Percentiles rank a stretch among this genome's conserved stretches.
Evolutionary conservation across 805 yeast genomes (phyloP).

Genomic region (Candida awuae): DNA sequence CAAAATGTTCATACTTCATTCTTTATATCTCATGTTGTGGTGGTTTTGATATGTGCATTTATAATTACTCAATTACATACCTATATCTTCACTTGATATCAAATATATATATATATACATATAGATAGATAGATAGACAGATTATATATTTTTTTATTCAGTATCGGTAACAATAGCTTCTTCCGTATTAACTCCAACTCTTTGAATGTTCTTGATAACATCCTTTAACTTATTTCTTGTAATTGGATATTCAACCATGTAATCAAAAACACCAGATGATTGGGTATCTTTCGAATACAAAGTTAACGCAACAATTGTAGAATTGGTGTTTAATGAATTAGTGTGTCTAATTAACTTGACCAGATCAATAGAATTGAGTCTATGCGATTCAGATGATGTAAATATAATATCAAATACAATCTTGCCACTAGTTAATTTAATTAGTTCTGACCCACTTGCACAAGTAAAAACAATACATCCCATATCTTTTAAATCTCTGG

Average conservation of each 20-base stretch:
- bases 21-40: not conserved
- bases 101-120: not conserved
- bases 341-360: slow-evolving; percentile 70
- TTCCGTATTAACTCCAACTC: slow-evolving; percentile 19
- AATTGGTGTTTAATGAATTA: slow-evolving; percentile 62
- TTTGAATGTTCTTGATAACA: slow-evolving; percentile 23
- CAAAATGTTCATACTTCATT: not conserved
- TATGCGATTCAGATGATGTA: slow-evolving; percentile 62
- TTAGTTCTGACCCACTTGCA: slow-evolving; percentile 72
- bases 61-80: not conserved
- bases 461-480: slow-evolving; percentile 80
- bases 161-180: slow-evolving; percentile 30
- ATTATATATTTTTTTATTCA: slow-evolving; percentile 14
- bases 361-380: slow-evolving; percentile 66
- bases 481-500: slow-evolving; percentile 51
- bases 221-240: slow-evolving; percentile 28
- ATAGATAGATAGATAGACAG: not conserved
- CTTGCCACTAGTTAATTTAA: slow-evolving; percentile 73
- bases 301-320: slow-evolving; percentile 73
- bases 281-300: slow-evolving; percentile 62
- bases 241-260: slow-evolving; percentile 68
- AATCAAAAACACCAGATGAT: slow-evolving; percentile 48
- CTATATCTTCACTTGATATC: not conserved
- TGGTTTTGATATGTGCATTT: not conserved
- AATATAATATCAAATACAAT: slow-evolving; percentile 79